Percentiles rank a stretch among this genome's conserved stretches.
These are phyloP conservation scores for Geranomyces michiganensis DNA, from an alignment of 192 early-diverging fungal species.

Conservation along the genomic window DNA sequence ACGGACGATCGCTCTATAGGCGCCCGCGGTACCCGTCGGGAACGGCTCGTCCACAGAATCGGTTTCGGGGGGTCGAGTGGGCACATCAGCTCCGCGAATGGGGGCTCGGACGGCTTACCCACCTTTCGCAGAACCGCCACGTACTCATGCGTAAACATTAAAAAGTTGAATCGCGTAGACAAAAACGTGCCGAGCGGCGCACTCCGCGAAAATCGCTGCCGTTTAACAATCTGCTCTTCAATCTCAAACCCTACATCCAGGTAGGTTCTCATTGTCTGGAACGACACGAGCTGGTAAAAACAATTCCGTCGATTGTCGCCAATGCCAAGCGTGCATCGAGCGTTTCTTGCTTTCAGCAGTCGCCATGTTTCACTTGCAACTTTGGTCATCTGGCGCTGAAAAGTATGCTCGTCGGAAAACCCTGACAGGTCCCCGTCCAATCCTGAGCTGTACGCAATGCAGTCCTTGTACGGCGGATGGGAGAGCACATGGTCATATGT, in stretches of 20 bases:
- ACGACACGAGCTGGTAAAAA: conserved; percentile 86
- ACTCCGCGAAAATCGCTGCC: conserved; percentile 84
- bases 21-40: conserved; percentile 67
- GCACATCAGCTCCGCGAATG: neutral
- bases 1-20: conserved; percentile 82
- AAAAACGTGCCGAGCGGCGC: conserved; percentile 87
- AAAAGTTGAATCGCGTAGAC: conserved; percentile 86
- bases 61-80: neutral
- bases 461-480: conserved; percentile 96
- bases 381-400: conserved; percentile 70
- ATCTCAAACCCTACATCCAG: conserved; percentile 83
- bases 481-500: conserved; percentile 87
- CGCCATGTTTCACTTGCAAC: conserved; percentile 74
- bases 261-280: conserved; percentile 80
- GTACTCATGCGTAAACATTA: conserved; percentile 94
- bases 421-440: conserved; percentile 87
- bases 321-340: conserved; percentile 83
- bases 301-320: conserved; percentile 91
- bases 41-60: neutral
- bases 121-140: conserved; percentile 69
- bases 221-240: conserved; percentile 88
- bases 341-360: conserved; percentile 60
- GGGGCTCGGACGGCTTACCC: neutral
- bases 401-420: conserved; percentile 75
- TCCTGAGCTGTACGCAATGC: conserved; percentile 53